Base-by-base conservation (phyloP, 768 basidiomycete species). In the Lentinula aciculospora region DNA sequence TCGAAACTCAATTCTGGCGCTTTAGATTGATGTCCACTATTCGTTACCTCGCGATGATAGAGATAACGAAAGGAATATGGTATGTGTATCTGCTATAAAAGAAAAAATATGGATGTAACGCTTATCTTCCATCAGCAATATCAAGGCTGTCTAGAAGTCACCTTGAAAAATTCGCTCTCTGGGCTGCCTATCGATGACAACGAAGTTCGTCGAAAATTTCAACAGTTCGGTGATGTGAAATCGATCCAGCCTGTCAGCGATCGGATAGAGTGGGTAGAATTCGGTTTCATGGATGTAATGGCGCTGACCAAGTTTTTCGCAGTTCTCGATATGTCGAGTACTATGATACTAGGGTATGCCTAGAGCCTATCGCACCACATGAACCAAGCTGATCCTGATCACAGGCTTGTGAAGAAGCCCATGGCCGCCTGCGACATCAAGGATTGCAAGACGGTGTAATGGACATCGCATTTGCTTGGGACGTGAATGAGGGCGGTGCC, bases 1-100 rank as follows among this genome's bases (percentile, higher is more conserved):
- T 29, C 36, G 44, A 17, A 58, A 47, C 51, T 56, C 31, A 55
- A 58, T 61, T 37, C 17, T 47, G 29, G 47, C 56, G 63, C 51
- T 31, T 55, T 42, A 97, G 96, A 98, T 98, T 69, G 97, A 99
- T 74, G 95, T 99, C 0, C 97, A 99, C 70, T 99, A 94, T 75
- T 96, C 94, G 27, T 75, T 98, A 28, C 97, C 97, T 10, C 86
- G 92, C 61, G 92, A 91, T 64, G 92, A 97, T 56, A 84, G 89
- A 61, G 71, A 76, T 61, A 79, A 86, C 47, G 94, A 95, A 53
- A 94, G 88, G 71, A 92, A 91, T 68, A 93, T 95, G 73, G 93
- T 88, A 66, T 71, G 68, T 61, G 17, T 19, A n/a, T 7, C 23
- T 53, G n/a, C 25, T 19, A 12, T 17, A 13, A 12, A 44, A n/a